Evolutionary conservation across 2,329 filamentous ascomycete genomes (phyloP), one percentile per base, ranked within the genome.

Genomic region (Cladophialophora bantiana): DNA sequence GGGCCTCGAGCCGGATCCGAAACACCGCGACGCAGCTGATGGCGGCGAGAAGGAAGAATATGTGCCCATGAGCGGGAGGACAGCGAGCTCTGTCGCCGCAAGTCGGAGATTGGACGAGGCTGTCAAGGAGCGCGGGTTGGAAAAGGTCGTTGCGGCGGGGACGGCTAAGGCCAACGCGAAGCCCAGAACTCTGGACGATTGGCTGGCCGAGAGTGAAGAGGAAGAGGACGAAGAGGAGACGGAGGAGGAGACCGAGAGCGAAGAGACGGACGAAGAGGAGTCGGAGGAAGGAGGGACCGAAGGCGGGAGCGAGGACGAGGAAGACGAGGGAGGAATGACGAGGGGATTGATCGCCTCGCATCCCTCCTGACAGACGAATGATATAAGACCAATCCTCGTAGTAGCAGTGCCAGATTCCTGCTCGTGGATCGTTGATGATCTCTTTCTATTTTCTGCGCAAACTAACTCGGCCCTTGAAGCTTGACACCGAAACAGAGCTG

Each of bases 111-210:
- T 83, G 20, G 81, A 83, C 62, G 77, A 75, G 65, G 81, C 80
- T 7, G 75, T 83, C 5, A 77, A 75, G 59, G 79, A 81, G 57
- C 79, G 81, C 69, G 76, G 79, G 26, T 59, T 73, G 34, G 69
- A 74, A 60, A 61, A 75, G 68, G 67, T 72, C 26, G 70, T 72
- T 35, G 73, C 68, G 38, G 67, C 73, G 7, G 66, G 73, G 20
- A 66, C 65, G 63, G 65, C 59, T 63, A 60, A 71, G 62, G 55
- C 57, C 68, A 70, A 58, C 68, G 4, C 80, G 4, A 88, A 88
- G 59, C 87, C 88, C 48, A 97, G 96, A 85, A 92, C 90, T 20
- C 81, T 99, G 69, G 93, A 98, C 80, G 93, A 97, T 77, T 98
- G 95, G 94, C 83, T 98, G 64, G 93, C 90, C 4, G 91, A 93